Base-by-base conservation (phyloP, 2,329 filamentous ascomycete species). In the Aureobasidium leucospermi region DNA sequence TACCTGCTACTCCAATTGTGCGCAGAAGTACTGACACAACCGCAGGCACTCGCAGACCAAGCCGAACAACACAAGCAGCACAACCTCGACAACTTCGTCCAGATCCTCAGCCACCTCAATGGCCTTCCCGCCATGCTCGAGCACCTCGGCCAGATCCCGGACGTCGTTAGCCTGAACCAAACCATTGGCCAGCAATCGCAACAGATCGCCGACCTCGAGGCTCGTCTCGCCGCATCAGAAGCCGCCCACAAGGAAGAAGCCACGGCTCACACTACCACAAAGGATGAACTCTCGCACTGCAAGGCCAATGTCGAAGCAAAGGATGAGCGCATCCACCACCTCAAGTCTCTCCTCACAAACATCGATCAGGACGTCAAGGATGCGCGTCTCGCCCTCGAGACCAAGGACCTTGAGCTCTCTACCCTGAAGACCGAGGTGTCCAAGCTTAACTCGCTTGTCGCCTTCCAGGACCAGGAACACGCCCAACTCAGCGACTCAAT, bases 1-100 rank as follows among this genome's bases (percentile, higher is more conserved):
- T 29, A 15, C 15, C 32, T 3, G 9, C 8, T 6, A 8, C 2
- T n/a, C 9, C 4, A 23, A 31, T 3, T 5, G 8, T 9, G n/a
- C 51, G 36, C 34, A 39, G 32, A 42, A 4, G 29, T 32, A 10
- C 51, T 55, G 32, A 55, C 15, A 42, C 29, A 32, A 15, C 16
- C n/a, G 15, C 41, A 56, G 52, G 29, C 41, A 36, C 52, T 56
- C 28, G 52, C 52, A 45, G 52, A 56, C 41, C 52, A 56, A 46
- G 41, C 39, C 31, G 52, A 56, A 28, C 52, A 56, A 13, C 39
- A 56, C 41, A 56, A 56, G 19, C 52, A 56, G 29, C 52, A 56
- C 41, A 56, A 56, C 15, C 52, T 56, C 31, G 52, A 56, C 41
- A 45, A 56, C 39, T 56, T 56, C 13, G 52, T 56, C 7, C 52